Percentiles rank a stretch among this genome's conserved stretches.
phyloP scores from a whole-genome alignment of 495 filamentous ascomycete species.

The Hypoxylon lienhwacheense region DNA sequence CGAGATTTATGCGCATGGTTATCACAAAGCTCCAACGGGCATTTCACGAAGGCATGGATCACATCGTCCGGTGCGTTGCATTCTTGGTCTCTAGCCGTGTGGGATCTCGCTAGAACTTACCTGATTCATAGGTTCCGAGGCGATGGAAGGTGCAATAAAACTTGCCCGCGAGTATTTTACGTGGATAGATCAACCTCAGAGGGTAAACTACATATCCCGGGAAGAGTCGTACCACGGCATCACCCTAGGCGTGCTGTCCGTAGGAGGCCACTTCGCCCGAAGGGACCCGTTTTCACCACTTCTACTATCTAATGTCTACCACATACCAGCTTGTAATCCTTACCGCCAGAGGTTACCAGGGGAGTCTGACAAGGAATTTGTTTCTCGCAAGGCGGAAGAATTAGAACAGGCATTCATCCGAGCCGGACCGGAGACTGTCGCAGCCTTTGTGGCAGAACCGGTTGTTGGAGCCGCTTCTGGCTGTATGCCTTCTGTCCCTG shows the following conservation, averaged over 20 bases:
- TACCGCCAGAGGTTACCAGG: slow-evolving; percentile 40
- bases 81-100: not conserved
- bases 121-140: slow-evolving; percentile 61
- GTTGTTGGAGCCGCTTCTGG: slow-evolving; percentile 64
- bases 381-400: slow-evolving; percentile 61
- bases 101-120: not conserved
- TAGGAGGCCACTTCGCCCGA: slow-evolving; percentile 64
- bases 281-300: slow-evolving; percentile 68
- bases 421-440: slow-evolving; percentile 70
- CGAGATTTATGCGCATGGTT: slow-evolving; percentile 42
- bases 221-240: slow-evolving; percentile 75
- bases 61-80: slow-evolving; percentile 23
- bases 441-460: slow-evolving; percentile 77
- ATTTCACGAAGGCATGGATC: slow-evolving; percentile 49
- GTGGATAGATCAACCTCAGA: slow-evolving; percentile 48
- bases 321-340: slow-evolving; percentile 67
- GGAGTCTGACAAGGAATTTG: slow-evolving; percentile 46
- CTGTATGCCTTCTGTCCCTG: slow-evolving; percentile 65
- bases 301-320: slow-evolving; percentile 60
- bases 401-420: slow-evolving; percentile 74
- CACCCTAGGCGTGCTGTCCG: slow-evolving; percentile 66
- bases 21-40: slow-evolving; percentile 45
- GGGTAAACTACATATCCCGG: slow-evolving; percentile 65
- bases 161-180: slow-evolving; percentile 69
- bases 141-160: slow-evolving; percentile 71